Evolutionary conservation across 83 land plant species (phyloP).

Genomic region (Larix sibirica): DNA sequence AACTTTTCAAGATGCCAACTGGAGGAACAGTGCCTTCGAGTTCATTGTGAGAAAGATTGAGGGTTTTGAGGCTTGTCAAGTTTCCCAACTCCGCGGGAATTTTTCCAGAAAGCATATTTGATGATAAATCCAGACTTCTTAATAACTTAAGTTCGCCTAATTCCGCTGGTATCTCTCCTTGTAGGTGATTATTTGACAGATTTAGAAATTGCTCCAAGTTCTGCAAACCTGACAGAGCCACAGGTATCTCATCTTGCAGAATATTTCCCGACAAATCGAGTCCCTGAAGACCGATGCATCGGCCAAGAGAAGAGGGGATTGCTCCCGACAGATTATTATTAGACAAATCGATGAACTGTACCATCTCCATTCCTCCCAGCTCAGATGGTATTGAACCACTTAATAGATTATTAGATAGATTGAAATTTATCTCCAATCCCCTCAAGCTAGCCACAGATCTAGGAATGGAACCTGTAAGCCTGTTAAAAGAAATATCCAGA

Average conservation of each 20-base stretch:
- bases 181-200: conserved; percentile 47
- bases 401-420: conserved; percentile 50
- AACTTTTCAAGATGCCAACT: conserved; percentile 34
- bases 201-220: conserved; percentile 35
- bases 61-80: conserved; percentile 29
- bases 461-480: conserved; percentile 48
- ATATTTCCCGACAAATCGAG: conserved; percentile 48
- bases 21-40: conserved; percentile 62
- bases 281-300: conserved; percentile 35
- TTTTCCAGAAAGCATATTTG: conserved; percentile 38
- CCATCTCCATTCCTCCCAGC: conserved; percentile 43
- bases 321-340: conserved; percentile 50
- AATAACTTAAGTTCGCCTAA: conserved; percentile 37
- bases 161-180: conserved; percentile 41
- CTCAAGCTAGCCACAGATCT: conserved; percentile 26
- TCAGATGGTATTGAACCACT: conserved; percentile 42
- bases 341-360: conserved; percentile 48
- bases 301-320: conserved; percentile 38
- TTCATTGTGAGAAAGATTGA: conserved; percentile 61
- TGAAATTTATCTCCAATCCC: conserved; percentile 34
- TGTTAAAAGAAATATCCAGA: conserved; percentile 58
- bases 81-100: conserved; percentile 44
- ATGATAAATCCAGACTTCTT: conserved; percentile 47
- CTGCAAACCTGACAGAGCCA: conserved; percentile 17
- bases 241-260: conserved; percentile 40